phyloP scores from a whole-genome alignment of 1,139 yeast species.

The Debaryomycetaceae sp. region DNA sequence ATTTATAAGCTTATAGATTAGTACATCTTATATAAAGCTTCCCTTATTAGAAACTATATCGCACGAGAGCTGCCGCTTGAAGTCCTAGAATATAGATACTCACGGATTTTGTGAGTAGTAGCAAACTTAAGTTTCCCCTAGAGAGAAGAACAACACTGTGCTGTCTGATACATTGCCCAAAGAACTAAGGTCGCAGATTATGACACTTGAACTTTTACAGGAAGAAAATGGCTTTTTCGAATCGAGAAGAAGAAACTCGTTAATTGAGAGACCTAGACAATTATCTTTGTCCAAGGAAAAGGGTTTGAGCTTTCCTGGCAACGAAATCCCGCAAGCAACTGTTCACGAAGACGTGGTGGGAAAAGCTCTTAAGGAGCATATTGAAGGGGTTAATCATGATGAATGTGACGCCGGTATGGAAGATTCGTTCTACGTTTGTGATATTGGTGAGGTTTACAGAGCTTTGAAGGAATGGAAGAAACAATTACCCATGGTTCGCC shows the following conservation, averaged over 20 bases:
- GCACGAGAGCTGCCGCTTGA: slow-evolving; percentile 54
- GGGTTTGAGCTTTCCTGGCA: background rate
- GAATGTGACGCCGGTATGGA: slow-evolving; percentile 75
- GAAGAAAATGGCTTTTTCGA: slow-evolving; percentile 12
- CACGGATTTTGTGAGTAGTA: slow-evolving; percentile 30
- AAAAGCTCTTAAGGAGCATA: slow-evolving; percentile 40
- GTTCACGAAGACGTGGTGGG: slow-evolving; percentile 23
- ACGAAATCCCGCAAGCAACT: background rate
- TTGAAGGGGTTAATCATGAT: slow-evolving; percentile 50
- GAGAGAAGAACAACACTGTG: background rate
- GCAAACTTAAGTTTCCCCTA: background rate
- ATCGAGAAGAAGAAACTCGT: slow-evolving; percentile 5
- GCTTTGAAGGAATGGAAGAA: slow-evolving; percentile 60
- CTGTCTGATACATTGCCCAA: slow-evolving; percentile 5
- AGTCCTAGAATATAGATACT: slow-evolving; percentile 26
- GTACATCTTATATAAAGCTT: slow-evolving; percentile 1
- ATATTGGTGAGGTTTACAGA: slow-evolving; percentile 67
- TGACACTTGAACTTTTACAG: slow-evolving; percentile 24
- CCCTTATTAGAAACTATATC: slow-evolving; percentile 3
- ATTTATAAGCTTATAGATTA: slow-evolving; percentile 2
- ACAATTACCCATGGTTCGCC: slow-evolving; percentile 70
- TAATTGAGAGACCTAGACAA: slow-evolving; percentile 6
- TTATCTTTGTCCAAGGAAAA: background rate
- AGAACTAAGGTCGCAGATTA: slow-evolving; percentile 9
- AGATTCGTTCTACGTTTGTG: slow-evolving; percentile 87